Base-by-base conservation (phyloP, 306 rosid species). In the Nissolia schottii region DNA sequence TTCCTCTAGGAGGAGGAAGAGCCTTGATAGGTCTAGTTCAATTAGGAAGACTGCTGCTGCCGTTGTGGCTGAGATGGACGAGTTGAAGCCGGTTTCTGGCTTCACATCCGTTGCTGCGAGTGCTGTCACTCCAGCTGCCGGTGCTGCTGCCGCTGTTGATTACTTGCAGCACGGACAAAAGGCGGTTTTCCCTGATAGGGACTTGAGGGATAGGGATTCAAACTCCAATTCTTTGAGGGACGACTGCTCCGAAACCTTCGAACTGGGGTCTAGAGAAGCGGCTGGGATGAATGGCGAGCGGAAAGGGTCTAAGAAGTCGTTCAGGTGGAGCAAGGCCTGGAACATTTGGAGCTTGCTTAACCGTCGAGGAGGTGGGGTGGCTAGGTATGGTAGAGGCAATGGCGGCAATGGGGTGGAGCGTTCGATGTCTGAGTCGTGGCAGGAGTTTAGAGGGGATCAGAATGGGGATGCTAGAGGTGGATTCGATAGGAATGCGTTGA, bases 41-140 rank as follows among this genome's bases (percentile, higher is more conserved):
- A 87, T 94, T 11, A 48, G 97, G 79, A 94, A 87, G 76, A 89
- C 97, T 6, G 99, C 97, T 0, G 97, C 94, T 46, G 99, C 96
- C 1, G 96, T 91, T 60, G 96, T 94, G 77, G 97, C 96, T 1
- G 99, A 94, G 67, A 87, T 91, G 70, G 97, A 94, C 46, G 99
- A 94, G 29, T 57, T 89, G 80, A 94, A 89, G 75, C 76, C 88
- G 2, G 92, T 80, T 82, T 87, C 93, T 0, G 88, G 82, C n/a
- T n/a, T n/a, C n/a, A n/a, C n/a, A n/a, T n/a, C 19, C 35, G 13
- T n/a, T n/a, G 43, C 15, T 58, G 43, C 23, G 12, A 72, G 87
- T 61, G 84, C 96, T 0, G 93, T 92, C 49, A 76, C 89, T 46
- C 96, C 96, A 6, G 87, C 87, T 23, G 88, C 86, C 6, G 50